Evolutionary conservation across 805 yeast genomes (phyloP).

Genomic region (Yarrowia osloensis): DNA sequence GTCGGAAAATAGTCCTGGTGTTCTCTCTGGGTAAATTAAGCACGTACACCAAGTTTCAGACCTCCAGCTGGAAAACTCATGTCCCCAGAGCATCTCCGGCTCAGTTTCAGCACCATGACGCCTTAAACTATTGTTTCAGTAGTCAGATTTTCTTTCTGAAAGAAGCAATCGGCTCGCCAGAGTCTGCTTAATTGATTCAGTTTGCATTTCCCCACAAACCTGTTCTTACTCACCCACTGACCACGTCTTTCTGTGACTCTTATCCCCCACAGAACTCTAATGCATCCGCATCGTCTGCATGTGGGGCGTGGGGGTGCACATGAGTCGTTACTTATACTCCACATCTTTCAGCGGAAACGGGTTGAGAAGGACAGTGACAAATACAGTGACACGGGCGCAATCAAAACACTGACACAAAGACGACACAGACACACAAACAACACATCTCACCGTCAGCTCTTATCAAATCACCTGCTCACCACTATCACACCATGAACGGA

Average conservation of each 20-base stretch:
- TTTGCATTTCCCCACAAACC: neutral
- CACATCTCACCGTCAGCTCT: too few species aligned
- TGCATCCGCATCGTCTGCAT: neutral
- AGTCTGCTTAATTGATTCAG: neutral
- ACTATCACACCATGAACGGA: conserved; percentile 43
- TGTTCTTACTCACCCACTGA: neutral
- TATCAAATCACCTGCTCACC: too few species aligned
- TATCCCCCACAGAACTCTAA: conserved; percentile 6
- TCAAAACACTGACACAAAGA: too few species aligned
- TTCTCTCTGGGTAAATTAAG: too few species aligned
- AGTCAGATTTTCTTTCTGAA: neutral
- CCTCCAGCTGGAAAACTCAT: neutral
- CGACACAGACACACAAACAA: neutral
- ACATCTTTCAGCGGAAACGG: too few species aligned
- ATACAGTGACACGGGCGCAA: too few species aligned
- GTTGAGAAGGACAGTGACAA: too few species aligned
- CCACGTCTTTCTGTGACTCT: neutral
- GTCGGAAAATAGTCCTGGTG: too few species aligned
- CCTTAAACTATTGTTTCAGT: neutral
- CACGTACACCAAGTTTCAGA: neutral
- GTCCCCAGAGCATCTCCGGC: neutral
- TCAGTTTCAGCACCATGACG: neutral
- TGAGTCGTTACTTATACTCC: neutral
- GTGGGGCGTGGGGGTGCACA: conserved; percentile 8
- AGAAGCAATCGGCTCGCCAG: neutral